A percentile compares a stretch with the other conserved stretches of the same genome.
These are phyloP conservation scores for Monosporascus sp. DNA, from an alignment of 2,329 filamentous ascomycete species.

Conservation along the genomic window DNA sequence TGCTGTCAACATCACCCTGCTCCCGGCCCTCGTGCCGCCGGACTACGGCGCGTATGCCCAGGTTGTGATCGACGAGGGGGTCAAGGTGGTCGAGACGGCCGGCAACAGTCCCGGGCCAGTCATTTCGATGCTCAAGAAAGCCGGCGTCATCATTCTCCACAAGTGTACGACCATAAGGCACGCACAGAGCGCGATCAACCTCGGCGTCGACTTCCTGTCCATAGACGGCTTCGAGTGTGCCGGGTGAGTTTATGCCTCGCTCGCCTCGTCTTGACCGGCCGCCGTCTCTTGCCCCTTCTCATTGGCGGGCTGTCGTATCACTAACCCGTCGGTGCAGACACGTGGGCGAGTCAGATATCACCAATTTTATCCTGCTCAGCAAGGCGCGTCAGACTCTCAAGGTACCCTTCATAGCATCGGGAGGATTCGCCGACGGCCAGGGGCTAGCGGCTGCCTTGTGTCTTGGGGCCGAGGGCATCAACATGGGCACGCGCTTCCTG, in stretches of 20 bases:
- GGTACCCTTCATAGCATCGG: conserved; percentile 91
- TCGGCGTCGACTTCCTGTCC: conserved; percentile 92
- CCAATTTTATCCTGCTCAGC: conserved; percentile 83
- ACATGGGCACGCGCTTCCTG: conserved; percentile 99
- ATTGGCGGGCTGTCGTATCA: conserved; percentile 1
- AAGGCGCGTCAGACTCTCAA: conserved; percentile 77
- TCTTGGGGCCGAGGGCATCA: conserved; percentile 87
- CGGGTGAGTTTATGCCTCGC: conserved; percentile 38
- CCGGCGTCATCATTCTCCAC: conserved; percentile 76
- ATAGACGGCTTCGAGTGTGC: conserved; percentile 99
- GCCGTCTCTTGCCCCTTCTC: background rate
- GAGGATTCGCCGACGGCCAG: conserved; percentile 91
- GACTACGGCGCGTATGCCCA: conserved; percentile 90
- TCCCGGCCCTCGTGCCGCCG: conserved; percentile 82
- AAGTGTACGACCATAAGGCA: conserved; percentile 98
- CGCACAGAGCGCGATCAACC: conserved; percentile 82
- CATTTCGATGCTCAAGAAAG: conserved; percentile 80
- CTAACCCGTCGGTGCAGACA: conserved; percentile 37
- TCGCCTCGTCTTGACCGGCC: background rate
- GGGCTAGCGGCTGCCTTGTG: conserved; percentile 86
- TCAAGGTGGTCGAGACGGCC: conserved; percentile 87
- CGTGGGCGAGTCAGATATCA: conserved; percentile 82
- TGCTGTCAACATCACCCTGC: conserved; percentile 90
- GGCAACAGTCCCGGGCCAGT: conserved; percentile 85
- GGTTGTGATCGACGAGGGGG: conserved; percentile 87